Conservation (phyloP, 129 eudicot species). For the Flaveria brownii region DNA sequence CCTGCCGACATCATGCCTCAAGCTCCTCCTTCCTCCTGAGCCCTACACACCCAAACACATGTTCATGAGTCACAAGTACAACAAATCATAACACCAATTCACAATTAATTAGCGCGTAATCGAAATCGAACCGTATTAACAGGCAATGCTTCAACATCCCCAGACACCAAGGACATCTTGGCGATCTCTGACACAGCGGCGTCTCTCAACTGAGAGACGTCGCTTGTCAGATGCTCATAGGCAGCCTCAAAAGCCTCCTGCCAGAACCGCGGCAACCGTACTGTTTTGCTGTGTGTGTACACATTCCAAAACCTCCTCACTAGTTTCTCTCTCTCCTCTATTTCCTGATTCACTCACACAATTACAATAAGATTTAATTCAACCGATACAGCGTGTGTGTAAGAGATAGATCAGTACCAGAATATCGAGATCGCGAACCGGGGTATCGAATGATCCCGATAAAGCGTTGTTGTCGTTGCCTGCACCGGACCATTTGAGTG, state of each 20-base stretch:
- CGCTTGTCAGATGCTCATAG: slow-evolving; percentile 68
- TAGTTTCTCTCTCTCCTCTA: slow-evolving; percentile 84
- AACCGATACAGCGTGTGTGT: not conserved
- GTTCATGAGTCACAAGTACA: not conserved
- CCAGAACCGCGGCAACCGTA: slow-evolving; percentile 74
- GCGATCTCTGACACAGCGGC: slow-evolving; percentile 77
- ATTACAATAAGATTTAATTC: not conserved
- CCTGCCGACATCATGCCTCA: slow-evolving; percentile 30
- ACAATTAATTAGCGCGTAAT: not conserved
- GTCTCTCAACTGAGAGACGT: slow-evolving; percentile 41
- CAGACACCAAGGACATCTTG: slow-evolving; percentile 68
- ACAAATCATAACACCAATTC: not conserved
- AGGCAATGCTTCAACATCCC: slow-evolving; percentile 41
- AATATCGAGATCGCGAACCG: slow-evolving; percentile 64
- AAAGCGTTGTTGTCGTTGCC: slow-evolving; percentile 38
- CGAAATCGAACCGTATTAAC: slow-evolving; percentile 32
- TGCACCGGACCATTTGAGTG: slow-evolving; percentile 71
- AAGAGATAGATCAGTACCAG: slow-evolving; percentile 40
- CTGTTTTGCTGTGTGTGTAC: slow-evolving; percentile 59
- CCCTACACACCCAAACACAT: slow-evolving; percentile 2
- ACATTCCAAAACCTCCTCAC: slow-evolving; percentile 85
- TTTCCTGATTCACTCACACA: slow-evolving; percentile 47
- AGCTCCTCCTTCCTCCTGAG: slow-evolving; percentile 25
- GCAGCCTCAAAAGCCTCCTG: slow-evolving; percentile 83
- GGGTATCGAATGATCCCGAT: slow-evolving; percentile 47